Base-by-base conservation (phyloP, 164 flowering plant genomes). In the Nymphaea thermarum region DNA sequence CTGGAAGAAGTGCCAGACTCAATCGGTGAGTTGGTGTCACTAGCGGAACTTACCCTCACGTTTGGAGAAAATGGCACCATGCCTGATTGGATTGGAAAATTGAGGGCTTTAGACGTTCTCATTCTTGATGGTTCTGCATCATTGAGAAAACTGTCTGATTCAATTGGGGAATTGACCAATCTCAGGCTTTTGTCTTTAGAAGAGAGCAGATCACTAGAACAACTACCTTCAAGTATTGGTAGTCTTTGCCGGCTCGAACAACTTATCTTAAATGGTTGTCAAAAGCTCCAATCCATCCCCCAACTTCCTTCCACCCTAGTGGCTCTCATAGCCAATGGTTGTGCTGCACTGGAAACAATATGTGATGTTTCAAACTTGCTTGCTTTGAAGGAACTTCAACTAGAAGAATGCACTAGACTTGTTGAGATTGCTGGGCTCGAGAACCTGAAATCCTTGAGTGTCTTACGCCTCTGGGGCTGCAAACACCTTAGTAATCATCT, bases 241-340 rank as follows among this genome's bases (percentile, higher is more conserved):
- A 41, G 18, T 4, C 64, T 62, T 62, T 12, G 3, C n/a, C 64
- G n/a, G 18, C 64, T 62, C 8, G 42, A 12, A 62, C 11, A 12
- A 11, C 64, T 62, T 17, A 17, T 62, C n/a, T 62, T 62, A 17
- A 17, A 17, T 12, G 41, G 42, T 62, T 62, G 64, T 62, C 11
- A 17, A 6, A 17, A 17, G n/a, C 64, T 62, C 3, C 12, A 41
- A 10, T 62, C 64, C 42, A 62, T 62, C 64, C 42, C 64, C n/a
- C 42, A 17, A 62, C 64, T 62, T 41, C 64, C 64, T 62, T n/a
- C 64, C 64, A n/a, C 42, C n/a, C 64, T 62, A 41, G 12, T 8
- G 5, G 16, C 42, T 61, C 64, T 61, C 6, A n/a, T 7, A 7
- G 64, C 64, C 6, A n/a, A 6, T 17, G 42, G 42, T 41, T 62